Evolutionary conservation across 2,329 filamentous ascomycete genomes (phyloP), one percentile per base, ranked within the genome.

Genomic region (Colletotrichum sp.): DNA sequence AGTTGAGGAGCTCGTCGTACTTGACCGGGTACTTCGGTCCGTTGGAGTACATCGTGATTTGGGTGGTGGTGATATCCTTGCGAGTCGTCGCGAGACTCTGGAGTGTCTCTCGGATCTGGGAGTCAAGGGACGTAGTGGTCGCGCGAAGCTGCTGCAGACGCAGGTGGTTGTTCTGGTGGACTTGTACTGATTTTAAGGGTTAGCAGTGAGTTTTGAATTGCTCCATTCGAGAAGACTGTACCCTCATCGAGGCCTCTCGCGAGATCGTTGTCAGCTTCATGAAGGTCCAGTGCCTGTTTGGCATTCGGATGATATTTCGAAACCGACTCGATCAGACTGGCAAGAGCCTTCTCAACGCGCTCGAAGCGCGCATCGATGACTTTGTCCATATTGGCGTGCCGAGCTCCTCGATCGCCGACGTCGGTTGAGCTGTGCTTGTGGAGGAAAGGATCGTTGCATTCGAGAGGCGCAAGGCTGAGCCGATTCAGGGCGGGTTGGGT

Each of bases 281-380:
- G 87, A 12, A 97, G 91, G 77, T 96, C 93, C 72, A 91, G 87
- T 8, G 93, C 94, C 30, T 93, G 91, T 43, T 88, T 84, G 6
- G 91, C 87, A 8, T 93, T 94, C 1, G 95, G 95, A 80, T 96
- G 95, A 85, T 96, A 96, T 78, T 95, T 94, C 8, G 94, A 90
- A 77, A 97, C 94, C 1, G 94, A 96, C 82, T 96, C 94, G 79
- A 96, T 93, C 39, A 97, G 88, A 32, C 87, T 91, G 15, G 90
- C 89, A 25, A 97, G 87, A 1, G 92, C 91, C 80, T 90, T 91
- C 79, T 94, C 93, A 34, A 94, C 87, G 65, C 91, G 90, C 81
- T 93, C 91, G 76, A 94, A 93, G 79, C 90, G 91, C 61, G 81
- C 82, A 77, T 94, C 91, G 8, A 94, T 88, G 65, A 89, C 85